Conservation (phyloP, 176 grass and related monocot species). For the Carex kokanica region DNA sequence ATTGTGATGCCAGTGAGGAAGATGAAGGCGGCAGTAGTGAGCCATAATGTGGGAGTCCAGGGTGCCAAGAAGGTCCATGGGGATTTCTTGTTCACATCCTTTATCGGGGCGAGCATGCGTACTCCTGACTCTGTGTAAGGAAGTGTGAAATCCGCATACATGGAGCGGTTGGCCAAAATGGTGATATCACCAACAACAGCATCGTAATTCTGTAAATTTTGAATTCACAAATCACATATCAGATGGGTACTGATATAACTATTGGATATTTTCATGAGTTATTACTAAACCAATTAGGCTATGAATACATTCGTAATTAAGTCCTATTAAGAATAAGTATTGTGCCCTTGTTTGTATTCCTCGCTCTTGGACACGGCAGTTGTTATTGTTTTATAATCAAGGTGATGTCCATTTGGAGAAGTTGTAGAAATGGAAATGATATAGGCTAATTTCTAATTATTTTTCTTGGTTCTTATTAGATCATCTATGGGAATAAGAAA, state of each 20-base stretch:
- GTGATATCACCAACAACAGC: conserved; percentile 75
- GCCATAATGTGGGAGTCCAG: conserved; percentile 52
- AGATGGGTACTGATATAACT: not conserved
- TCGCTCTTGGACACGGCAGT: not conserved
- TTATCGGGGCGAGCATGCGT: conserved; percentile 62
- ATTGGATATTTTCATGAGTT: too few relatives aligned
- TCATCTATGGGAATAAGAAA: not conserved
- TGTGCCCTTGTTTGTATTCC: not conserved
- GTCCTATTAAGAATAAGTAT: not conserved
- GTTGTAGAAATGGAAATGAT: not conserved
- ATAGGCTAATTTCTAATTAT: not conserved
- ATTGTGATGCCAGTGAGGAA: conserved; percentile 58
- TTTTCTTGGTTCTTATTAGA: not conserved
- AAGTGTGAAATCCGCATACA: conserved; percentile 73
- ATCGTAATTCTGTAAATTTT: conserved; percentile 47
- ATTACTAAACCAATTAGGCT: not conserved
- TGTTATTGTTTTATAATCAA: not conserved
- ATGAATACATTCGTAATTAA: not conserved
- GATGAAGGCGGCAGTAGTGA: conserved; percentile 49
- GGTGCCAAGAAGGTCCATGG: conserved; percentile 78
- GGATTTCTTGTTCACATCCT: conserved; percentile 43
- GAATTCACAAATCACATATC: not conserved
- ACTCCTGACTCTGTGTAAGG: conserved; percentile 75
- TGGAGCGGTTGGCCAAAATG: conserved; percentile 66
- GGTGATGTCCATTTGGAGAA: not conserved